Evolutionary conservation across 345 rosid genomes (phyloP), one percentile per base, ranked within the genome.

Genomic region (Tarenaya hassleriana): DNA sequence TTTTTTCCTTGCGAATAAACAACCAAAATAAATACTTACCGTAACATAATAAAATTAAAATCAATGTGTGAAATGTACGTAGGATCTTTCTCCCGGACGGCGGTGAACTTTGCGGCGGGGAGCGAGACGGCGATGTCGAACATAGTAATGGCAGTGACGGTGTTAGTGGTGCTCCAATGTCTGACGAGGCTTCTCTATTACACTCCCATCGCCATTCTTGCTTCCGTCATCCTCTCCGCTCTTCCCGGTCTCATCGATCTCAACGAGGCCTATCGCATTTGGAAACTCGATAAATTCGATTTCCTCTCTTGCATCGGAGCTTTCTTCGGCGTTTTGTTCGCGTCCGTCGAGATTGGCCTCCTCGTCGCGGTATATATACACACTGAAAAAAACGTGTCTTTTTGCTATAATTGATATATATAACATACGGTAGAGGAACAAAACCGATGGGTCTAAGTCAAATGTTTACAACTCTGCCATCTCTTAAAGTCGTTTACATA

Each of bases 61-160:
- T n/a, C 29, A 24, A 24, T 24, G 29, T 24, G 29, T 24, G 29
- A 24, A 2, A 2, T 2, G 5, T 24, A 24, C 29, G 33, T 65
- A 90, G 97, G 97, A 61, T 86, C 97, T 0, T 90, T 90, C 63
- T 90, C 97, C 1, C 81, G 97, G 19, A 80, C 82, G 3, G 97
- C 97, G 0, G 97, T 90, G 46, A 90, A 90, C 56, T 84, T 78
- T 38, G 76, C 79, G 4, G 94, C 97, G 0, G 91, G 97, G 0
- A 78, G 96, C 60, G 94, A 86, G 61, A 86, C 85, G 0, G 81
- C 87, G 0, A 38, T 84, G 66, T 86, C 97, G 34, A 90, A 90
- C 45, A 65, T 90, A 9, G 97, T 90, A 50, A 90, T 86, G 97
- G 78, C 96, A 1, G 51, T 80, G 0, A 82, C 97, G 3, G 94